Evolutionary conservation across 1,139 yeast genomes (phyloP).

Genomic region (Yamadazyma membranifaciens): DNA sequence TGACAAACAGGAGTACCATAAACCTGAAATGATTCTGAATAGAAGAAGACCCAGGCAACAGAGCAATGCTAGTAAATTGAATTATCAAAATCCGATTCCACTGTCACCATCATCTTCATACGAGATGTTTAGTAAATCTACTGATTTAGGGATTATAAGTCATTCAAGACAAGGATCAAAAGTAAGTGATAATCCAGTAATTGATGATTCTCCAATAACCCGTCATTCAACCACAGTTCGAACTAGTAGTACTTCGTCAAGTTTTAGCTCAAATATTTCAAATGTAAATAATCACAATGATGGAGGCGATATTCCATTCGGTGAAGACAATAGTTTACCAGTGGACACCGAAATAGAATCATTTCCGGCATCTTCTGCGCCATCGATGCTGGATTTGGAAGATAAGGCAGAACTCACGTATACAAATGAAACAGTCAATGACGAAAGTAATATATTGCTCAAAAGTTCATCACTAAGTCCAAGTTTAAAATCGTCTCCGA

Average conservation of each 20-base stretch:
- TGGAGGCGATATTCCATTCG: too few species aligned
- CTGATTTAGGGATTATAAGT: constrained; percentile 3
- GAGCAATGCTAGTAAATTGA: constrained; percentile 11
- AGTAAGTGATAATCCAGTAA: constrained; percentile 3
- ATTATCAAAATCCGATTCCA: not conserved
- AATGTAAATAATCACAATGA: too few species aligned
- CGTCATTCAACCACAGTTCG: not conserved
- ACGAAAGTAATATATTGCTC: not conserved
- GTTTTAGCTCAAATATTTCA: too few species aligned
- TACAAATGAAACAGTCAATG: not conserved
- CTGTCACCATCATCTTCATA: constrained; percentile 8
- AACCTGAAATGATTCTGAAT: constrained; percentile 67
- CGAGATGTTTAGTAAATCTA: constrained; percentile 16
- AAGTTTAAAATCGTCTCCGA: constrained; percentile 1
- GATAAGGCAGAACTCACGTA: not conserved
- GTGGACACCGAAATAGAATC: not conserved
- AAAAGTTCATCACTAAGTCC: constrained; percentile 3
- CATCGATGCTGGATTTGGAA: constrained; percentile 4
- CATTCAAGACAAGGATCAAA: constrained; percentile 14
- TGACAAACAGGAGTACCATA: constrained; percentile 31
- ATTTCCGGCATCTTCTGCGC: not conserved
- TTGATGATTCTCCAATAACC: not conserved
- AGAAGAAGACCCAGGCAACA: constrained; percentile 42
- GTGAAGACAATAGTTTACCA: not conserved
- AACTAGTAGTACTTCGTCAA: not conserved